Base-by-base conservation (phyloP, 2,329 filamentous ascomycete genomes). In the Beauveria rudraprayagi region DNA sequence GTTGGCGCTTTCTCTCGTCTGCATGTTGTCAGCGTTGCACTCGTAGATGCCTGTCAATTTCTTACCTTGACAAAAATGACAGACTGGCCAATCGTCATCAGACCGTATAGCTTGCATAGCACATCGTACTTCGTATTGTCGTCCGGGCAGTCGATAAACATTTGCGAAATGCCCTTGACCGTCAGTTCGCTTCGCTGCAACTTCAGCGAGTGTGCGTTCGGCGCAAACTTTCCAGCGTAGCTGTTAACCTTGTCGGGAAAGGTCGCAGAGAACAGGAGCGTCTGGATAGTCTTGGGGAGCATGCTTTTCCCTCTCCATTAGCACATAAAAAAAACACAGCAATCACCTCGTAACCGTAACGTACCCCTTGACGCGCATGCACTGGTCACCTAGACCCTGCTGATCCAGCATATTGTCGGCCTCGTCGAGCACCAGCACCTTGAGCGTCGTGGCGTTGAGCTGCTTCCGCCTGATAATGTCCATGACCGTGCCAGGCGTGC, bases 381-480 rank as follows among this genome's bases (percentile, higher is more conserved):
- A 97, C 76, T 99, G 94, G 62, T 97, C 94, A 57, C 94, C 94
- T 60, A 99, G 81, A 56, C 94, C 93, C 76, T 96, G 91, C 75
- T 93, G 89, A 71, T 97, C 94, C 63, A 99, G 79, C 94, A 99
- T 99, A 77, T 97, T 97, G 77, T 99, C 94, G 61, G 94, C 94
- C 78, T 99, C 94, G 70, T 99, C 94, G 58, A 99, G 82, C 61
- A 97, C 93, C 63, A 99, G 82, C 9, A 96, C 83, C 73, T 86
- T 90, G 67, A 99, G 80, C 62, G 86, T 77, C 19, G 82, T 84
- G 0, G 85, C 75, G 67, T 96, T 85, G 65, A 99, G 82, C 70
- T 90, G 83, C 66, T 86, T 83, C 68, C 87, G 86, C 69, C 88
- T 87, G 69, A 97, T 88, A 68, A 94, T 81, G 70, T 97, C 94